These are phyloP conservation scores for Saccharomyces uvarum DNA, from an alignment of 1,139 yeast species.

Conservation along the genomic window DNA sequence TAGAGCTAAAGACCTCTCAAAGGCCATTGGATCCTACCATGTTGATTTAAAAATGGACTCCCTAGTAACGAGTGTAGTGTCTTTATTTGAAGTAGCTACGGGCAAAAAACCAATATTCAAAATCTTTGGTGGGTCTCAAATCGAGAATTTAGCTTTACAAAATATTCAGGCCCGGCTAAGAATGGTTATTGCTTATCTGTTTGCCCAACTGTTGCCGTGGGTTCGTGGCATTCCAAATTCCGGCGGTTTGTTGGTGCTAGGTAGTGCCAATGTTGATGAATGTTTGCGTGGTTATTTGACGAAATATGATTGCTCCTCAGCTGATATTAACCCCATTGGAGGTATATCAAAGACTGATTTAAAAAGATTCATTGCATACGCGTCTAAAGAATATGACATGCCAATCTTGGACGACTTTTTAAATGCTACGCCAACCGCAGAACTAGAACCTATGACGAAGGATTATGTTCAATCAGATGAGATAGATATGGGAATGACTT, in stretches of 20 bases:
- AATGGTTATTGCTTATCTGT: slow-evolving; percentile 87
- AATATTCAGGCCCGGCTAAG: slow-evolving; percentile 92
- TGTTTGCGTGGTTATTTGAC: slow-evolving; percentile 91
- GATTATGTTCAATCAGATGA: slow-evolving; percentile 93
- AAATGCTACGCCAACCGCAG: slow-evolving; percentile 94
- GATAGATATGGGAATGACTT: slow-evolving; percentile 96
- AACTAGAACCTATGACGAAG: slow-evolving; percentile 89
- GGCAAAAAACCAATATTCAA: slow-evolving; percentile 84
- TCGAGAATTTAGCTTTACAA: slow-evolving; percentile 88
- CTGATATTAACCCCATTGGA: slow-evolving; percentile 95
- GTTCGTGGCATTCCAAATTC: slow-evolving; percentile 54
- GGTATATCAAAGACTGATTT: slow-evolving; percentile 92
- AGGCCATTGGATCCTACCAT: slow-evolving; percentile 78
- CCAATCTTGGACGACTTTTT: slow-evolving; percentile 75
- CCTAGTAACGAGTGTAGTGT: slow-evolving; percentile 64
- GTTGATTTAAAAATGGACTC: slow-evolving; percentile 86
- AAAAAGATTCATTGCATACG: slow-evolving; percentile 77
- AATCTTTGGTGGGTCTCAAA: slow-evolving; percentile 85
- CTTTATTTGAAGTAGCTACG: slow-evolving; percentile 78
- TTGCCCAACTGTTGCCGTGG: slow-evolving; percentile 96
- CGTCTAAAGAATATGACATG: slow-evolving; percentile 56
- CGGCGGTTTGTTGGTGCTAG: slow-evolving; percentile 77
- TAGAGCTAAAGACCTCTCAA: slow-evolving; percentile 75
- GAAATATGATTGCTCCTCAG: slow-evolving; percentile 93
- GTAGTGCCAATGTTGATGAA: slow-evolving; percentile 97